Conservation (phyloP, 495 filamentous ascomycete genomes). For the Rostrohypoxylon terebratum region DNA sequence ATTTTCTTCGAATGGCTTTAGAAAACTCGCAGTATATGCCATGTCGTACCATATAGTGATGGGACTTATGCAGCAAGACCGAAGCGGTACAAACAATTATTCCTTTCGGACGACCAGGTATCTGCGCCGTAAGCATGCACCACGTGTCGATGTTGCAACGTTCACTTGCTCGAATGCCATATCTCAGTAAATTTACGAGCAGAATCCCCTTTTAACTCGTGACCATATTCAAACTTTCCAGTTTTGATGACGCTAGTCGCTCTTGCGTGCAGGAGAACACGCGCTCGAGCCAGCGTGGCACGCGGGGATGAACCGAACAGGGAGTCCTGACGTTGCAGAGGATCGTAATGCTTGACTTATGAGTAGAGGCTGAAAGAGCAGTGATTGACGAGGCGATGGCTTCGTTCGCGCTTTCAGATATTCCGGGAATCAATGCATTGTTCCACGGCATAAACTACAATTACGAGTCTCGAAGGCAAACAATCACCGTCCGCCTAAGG, state of each 20-base stretch:
- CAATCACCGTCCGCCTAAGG: not conserved
- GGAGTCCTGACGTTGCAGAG: slow-evolving; percentile 19
- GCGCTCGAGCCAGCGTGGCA: slow-evolving; percentile 26
- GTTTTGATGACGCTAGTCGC: slow-evolving; percentile 29
- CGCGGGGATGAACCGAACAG: slow-evolving; percentile 29
- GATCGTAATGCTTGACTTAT: slow-evolving; percentile 38
- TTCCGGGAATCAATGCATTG: slow-evolving; percentile 1
- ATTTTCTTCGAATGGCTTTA: not conserved
- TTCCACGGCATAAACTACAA: slow-evolving; percentile 21
- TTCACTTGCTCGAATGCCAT: slow-evolving; percentile 17
- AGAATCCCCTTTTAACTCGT: slow-evolving; percentile 5
- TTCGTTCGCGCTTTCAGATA: not conserved
- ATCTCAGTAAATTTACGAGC: slow-evolving; percentile 1
- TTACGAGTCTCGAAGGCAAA: slow-evolving; percentile 12
- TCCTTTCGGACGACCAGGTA: slow-evolving; percentile 7
- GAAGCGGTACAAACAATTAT: not conserved
- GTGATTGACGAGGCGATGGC: slow-evolving; percentile 13
- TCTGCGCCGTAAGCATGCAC: slow-evolving; percentile 23
- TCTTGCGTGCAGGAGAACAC: slow-evolving; percentile 29
- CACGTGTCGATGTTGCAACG: slow-evolving; percentile 39
- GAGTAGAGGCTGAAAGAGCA: slow-evolving; percentile 16
- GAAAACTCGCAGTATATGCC: slow-evolving; percentile 8
- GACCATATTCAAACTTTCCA: slow-evolving; percentile 15
- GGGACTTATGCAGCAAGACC: slow-evolving; percentile 17
- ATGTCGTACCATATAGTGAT: slow-evolving; percentile 6